Evolutionary conservation across 805 yeast genomes (phyloP), one percentile per base, ranked within the genome.

Genomic region (Schwanniomyces sp.): DNA sequence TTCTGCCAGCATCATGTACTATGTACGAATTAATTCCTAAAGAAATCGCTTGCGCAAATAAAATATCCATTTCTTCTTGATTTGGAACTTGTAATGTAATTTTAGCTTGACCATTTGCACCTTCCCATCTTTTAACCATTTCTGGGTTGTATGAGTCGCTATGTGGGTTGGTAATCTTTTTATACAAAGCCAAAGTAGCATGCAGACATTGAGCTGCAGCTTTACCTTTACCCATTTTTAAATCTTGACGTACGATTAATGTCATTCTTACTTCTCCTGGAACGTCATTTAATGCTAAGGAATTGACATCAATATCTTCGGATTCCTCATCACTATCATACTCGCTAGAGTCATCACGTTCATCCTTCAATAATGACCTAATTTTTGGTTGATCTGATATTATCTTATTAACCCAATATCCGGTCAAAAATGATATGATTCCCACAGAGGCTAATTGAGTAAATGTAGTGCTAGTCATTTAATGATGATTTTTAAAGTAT

Each of bases 201-300:
- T 94, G 99, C 34, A 91, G 85, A 66, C 98, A 92, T 63, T 94
- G 99, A 5, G 99, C 99, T 4, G 98, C 97, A 2, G 88, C 85
- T 63, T 94, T 94, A 18, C 99, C 99, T 67, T 89, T 90, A 28
- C 86, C 83, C 98, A 94, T 94, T 38, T 82, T 85, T 51, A 94
- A 71, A 63, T 94, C 99, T 26, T 85, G 87, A 50, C 99, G 82
- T 4, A 94, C 90, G 3, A 91, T 82, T 24, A 94, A 72, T 0
- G 94, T 91, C 96, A 92, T 86, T 58, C 87, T 73, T 10, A 86
- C 88, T 62, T 87, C 94, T 0, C 94, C 95, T 0, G 87, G 87
- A 2, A 86, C 68, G 14, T 79, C 82, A 56, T 86, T 86, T 52
- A 88, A 67, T 1, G 79, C 66, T 0, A 72, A 66, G 0, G 90